A percentile compares a stretch with the other conserved stretches of the same genome.
Conservation (phyloP, 2,329 filamentous ascomycete genomes). For the Albifimbria verrucaria region DNA sequence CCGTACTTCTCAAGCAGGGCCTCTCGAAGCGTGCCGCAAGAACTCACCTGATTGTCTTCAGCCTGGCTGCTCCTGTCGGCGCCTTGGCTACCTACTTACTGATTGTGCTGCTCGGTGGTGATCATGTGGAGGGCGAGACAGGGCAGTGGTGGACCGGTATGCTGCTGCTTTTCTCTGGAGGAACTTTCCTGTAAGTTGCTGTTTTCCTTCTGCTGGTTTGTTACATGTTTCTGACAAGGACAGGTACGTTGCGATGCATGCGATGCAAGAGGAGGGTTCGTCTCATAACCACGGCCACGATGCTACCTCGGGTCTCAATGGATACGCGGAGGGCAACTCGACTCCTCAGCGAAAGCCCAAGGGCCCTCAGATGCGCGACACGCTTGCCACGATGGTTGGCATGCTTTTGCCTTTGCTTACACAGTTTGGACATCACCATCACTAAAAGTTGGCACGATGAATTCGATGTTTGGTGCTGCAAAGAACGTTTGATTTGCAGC, state of each 20-base stretch:
- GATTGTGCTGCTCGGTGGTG: constrained; percentile 69
- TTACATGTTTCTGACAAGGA: constrained; percentile 10
- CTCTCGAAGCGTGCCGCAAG: constrained; percentile 81
- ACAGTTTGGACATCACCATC: constrained; percentile 74
- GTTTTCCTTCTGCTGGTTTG: background rate
- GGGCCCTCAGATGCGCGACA: constrained; percentile 64
- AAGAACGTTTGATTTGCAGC: background rate
- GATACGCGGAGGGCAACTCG: constrained; percentile 48
- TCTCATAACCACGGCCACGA: constrained; percentile 50
- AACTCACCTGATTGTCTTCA: constrained; percentile 86
- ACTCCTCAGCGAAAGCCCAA: constrained; percentile 46
- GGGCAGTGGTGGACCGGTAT: constrained; percentile 89
- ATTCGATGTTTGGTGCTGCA: background rate
- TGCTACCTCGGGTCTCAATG: constrained; percentile 41
- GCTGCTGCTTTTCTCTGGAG: constrained; percentile 89
- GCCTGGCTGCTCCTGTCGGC: constrained; percentile 82
- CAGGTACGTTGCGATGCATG: constrained; percentile 97
- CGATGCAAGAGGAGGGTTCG: constrained; percentile 77
- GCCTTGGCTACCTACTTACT: constrained; percentile 80
- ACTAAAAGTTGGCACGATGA: background rate
- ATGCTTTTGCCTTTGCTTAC: constrained; percentile 78
- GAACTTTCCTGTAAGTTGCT: constrained; percentile 80
- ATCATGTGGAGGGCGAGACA: constrained; percentile 53
- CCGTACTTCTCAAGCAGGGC: constrained; percentile 85
- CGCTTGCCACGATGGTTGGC: constrained; percentile 66